A percentile compares a stretch with the other conserved stretches of the same genome.
Conservation (phyloP, 2,329 filamentous ascomycete species). For the Graphilbum ipis-grandicollis region DNA sequence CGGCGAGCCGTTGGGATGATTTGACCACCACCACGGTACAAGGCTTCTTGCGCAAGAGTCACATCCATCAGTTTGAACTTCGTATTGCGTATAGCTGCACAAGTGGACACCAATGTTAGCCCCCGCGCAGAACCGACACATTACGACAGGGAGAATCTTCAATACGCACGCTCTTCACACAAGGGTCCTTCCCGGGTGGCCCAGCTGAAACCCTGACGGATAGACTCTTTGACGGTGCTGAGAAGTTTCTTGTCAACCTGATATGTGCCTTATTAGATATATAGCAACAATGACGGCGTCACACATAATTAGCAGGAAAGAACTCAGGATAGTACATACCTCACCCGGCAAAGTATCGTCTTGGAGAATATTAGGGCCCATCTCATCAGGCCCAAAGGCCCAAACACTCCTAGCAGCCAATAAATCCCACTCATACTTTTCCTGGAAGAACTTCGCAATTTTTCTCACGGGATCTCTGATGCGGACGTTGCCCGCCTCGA, state of each 20-base stretch:
- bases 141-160: constrained; percentile 8
- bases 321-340: constrained; percentile 23
- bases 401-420: constrained; percentile 89
- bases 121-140: no score
- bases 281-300: no score
- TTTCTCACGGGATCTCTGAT: constrained; percentile 87
- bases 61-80: constrained; percentile 96
- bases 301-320: not conserved
- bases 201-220: constrained; percentile 95
- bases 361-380: constrained; percentile 86
- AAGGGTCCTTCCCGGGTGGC: constrained; percentile 86
- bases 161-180: constrained; percentile 88
- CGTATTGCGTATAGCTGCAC: constrained; percentile 80
- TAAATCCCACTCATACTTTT: constrained; percentile 93
- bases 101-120: not conserved
- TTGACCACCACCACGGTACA: constrained; percentile 88
- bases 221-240: constrained; percentile 73
- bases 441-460: constrained; percentile 92
- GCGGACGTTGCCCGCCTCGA: constrained; percentile 75
- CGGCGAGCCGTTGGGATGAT: constrained; percentile 90
- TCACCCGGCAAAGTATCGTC: constrained; percentile 91
- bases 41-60: constrained; percentile 70
- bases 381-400: constrained; percentile 95
- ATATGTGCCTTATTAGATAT: no score
- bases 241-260: constrained; percentile 84